These are phyloP conservation scores for Pharus latifolius DNA, from an alignment of 176 grass and related monocot species.

Conservation along the genomic window DNA sequence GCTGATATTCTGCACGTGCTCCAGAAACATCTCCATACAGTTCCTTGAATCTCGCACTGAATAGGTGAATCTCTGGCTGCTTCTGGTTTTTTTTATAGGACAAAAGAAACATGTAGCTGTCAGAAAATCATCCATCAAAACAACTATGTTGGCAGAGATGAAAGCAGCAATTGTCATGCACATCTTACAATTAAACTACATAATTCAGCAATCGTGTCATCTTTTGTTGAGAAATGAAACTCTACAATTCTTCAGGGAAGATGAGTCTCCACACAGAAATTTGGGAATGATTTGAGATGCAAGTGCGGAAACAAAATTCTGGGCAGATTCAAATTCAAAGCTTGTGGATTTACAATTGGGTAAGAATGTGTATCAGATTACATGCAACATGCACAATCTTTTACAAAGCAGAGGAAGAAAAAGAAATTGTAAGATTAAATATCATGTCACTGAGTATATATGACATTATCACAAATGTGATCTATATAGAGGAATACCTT, in stretches of 20 bases:
- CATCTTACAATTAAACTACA: neutral
- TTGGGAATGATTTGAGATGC: too few species aligned
- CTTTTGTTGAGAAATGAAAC: too few species aligned
- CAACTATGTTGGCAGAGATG: too few species aligned
- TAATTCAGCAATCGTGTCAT: neutral
- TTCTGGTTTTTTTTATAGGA: constrained; percentile 73
- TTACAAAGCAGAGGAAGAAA: neutral
- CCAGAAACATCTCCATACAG: constrained; percentile 65
- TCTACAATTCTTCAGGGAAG: neutral
- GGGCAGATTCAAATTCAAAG: neutral
- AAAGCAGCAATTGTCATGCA: neutral
- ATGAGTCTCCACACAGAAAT: neutral
- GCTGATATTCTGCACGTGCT: constrained; percentile 67
- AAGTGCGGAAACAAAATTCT: neutral
- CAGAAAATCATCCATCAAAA: neutral
- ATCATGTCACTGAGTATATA: neutral
- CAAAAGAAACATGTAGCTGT: neutral
- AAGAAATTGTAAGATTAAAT: neutral
- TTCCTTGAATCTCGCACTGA: constrained; percentile 83
- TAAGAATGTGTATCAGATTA: neutral
- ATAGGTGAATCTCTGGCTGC: constrained; percentile 92
- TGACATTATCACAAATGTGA: neutral
- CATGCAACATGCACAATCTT: neutral
- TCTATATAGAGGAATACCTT: constrained; percentile 55
- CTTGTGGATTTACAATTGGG: neutral